A percentile compares a stretch with the other conserved stretches of the same genome.
These are phyloP conservation scores for Cucumis sativus DNA, from an alignment of 306 rosid genomes.

Conservation along the genomic window Cucumber_9930_V3 NC_026659.2:12545001-12545500, in stretches of 20 bases:
- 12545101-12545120: slow-evolving; percentile 70
- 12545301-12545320: slow-evolving; percentile 10
- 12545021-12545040: neutral
- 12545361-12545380: too few species aligned
- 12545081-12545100: slow-evolving; percentile 50
- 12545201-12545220: neutral
- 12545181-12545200: neutral
- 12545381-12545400: too few species aligned
- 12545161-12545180: neutral
- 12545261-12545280: slow-evolving; percentile 26
- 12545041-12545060: neutral
- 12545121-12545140: slow-evolving; percentile 67
- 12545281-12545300: slow-evolving; percentile 53
- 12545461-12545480: too few species aligned
- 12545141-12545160: slow-evolving; percentile 82
- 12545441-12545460: too few species aligned
- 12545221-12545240: neutral
- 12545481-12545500: too few species aligned
- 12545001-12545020: neutral
- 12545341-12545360: neutral
- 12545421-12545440: too few species aligned
- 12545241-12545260: neutral
- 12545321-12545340: neutral
- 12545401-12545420: too few species aligned
- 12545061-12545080: slow-evolving; percentile 56